phyloP scores from a whole-genome alignment of 208 protist species.

The Leptomonas pyrrhocoris region DNA sequence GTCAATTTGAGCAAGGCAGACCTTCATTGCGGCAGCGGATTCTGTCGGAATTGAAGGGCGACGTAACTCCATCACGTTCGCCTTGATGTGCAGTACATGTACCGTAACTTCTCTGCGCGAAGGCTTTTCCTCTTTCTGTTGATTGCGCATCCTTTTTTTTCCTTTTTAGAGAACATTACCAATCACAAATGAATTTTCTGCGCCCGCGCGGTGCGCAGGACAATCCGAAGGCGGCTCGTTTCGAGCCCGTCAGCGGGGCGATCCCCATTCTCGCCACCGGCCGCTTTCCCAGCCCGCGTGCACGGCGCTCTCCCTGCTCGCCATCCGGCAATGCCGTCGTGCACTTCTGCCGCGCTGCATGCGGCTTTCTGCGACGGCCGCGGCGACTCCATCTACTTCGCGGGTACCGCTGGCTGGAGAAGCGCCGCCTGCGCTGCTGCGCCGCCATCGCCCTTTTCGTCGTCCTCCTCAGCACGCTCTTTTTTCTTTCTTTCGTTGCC shows the following conservation, averaged over 20 bases:
- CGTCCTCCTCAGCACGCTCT: conserved; percentile 14
- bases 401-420: conserved; percentile 16
- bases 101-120: too few species aligned
- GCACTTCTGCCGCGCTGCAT: background rate
- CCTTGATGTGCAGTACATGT: background rate
- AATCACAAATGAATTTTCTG: conserved; percentile 6
- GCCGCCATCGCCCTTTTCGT: conserved; percentile 1
- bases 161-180: background rate
- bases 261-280: background rate
- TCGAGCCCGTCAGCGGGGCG: conserved; percentile 3
- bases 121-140: background rate
- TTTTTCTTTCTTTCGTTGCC: background rate
- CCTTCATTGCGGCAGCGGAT: too few species aligned
- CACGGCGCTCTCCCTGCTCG: background rate
- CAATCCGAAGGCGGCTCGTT: background rate
- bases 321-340: background rate
- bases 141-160: background rate
- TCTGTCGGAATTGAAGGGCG: too few species aligned
- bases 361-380: background rate
- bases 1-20: too few species aligned
- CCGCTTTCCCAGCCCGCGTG: background rate
- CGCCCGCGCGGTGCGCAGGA: conserved; percentile 9
- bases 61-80: too few species aligned
- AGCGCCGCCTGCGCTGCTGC: conserved; percentile 7
- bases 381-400: background rate